These are phyloP conservation scores for Eremochloa ophiuroides DNA, from an alignment of 176 grass and related monocot species.

Conservation along the genomic window DNA sequence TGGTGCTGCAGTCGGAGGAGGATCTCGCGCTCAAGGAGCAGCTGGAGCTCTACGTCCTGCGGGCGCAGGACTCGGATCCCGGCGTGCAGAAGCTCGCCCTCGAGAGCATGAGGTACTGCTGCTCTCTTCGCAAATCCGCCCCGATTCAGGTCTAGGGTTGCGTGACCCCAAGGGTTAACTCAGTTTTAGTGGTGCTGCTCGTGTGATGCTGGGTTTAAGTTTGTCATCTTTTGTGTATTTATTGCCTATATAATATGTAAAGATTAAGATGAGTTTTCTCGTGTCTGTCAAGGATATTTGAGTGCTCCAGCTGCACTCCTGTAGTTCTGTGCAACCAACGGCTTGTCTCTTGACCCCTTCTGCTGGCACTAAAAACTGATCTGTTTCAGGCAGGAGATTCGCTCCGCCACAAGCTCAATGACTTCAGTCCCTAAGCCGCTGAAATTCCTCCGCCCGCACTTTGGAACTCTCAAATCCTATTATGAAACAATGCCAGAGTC, in stretches of 20 bases:
- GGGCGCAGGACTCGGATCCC: conserved; percentile 73
- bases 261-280: too few species aligned
- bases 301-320: too few species aligned
- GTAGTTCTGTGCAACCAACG: too few species aligned
- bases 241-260: too few species aligned
- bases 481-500: conserved; percentile 72
- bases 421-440: conserved; percentile 94
- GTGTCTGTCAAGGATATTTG: too few species aligned
- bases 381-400: conserved; percentile 42
- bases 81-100: conserved; percentile 88
- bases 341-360: too few species aligned
- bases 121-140: not conserved
- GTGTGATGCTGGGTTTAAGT: not conserved
- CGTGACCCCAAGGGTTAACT: not conserved
- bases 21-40: conserved; percentile 93
- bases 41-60: conserved; percentile 83
- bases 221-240: not conserved
- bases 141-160: not conserved
- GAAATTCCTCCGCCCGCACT: conserved; percentile 93
- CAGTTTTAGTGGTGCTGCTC: not conserved
- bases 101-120: conserved; percentile 86
- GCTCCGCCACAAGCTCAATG: conserved; percentile 89
- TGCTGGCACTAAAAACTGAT: too few species aligned
- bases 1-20: conserved; percentile 72
- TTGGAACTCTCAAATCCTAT: conserved; percentile 73